Base-by-base conservation (phyloP, 306 rosid genomes). In the Trichosanthes cucumerina region DNA sequence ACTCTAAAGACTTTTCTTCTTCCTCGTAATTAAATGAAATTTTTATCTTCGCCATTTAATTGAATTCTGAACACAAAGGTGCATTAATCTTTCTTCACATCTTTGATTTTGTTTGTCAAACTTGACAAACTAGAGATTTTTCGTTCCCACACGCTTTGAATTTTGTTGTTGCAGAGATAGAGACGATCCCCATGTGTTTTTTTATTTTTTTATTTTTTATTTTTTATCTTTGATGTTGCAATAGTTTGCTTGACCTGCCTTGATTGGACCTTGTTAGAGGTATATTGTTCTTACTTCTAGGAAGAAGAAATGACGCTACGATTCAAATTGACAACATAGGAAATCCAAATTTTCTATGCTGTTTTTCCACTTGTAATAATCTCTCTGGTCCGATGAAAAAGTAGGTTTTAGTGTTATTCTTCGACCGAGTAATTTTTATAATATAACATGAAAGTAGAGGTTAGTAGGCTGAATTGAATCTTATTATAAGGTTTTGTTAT, bases 101-200 rank as follows among this genome's bases (percentile, higher is more conserved):
- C 1, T 31, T 74, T 5, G 33, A 74, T 36, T 74, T 74, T 23
- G 26, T 23, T 34, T 36, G 34, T 54, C 66, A 76, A 73, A 73
- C 14, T 28, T 54, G 66, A 36, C 19, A 33, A 46, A 54, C 38
- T 54, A 28, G 31, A 58, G 50, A 58, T 47, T 74, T 78, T 74
- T 66, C 44, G 41, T 63, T 66, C 57, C 63, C 46, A 31, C 47
- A 24, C 26, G 81, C 14, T 65, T 68, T 68, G 9, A 31, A 13
- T 38, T 14, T 39, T 44, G 24, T 79, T 68, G 26, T 69, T 68
- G 89, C 98, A 92, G 98, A 86, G 86, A 85, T 89, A 88, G 85
- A 75, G 79, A 79, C 43, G 82, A 75, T 21, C 33, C 8, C 53
- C 31, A 64, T 36, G 69, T 38, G 50, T 56, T 31, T 39, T 43